Conservation (phyloP, 345 rosid species). For the Arabidopsis arenosa region DNA sequence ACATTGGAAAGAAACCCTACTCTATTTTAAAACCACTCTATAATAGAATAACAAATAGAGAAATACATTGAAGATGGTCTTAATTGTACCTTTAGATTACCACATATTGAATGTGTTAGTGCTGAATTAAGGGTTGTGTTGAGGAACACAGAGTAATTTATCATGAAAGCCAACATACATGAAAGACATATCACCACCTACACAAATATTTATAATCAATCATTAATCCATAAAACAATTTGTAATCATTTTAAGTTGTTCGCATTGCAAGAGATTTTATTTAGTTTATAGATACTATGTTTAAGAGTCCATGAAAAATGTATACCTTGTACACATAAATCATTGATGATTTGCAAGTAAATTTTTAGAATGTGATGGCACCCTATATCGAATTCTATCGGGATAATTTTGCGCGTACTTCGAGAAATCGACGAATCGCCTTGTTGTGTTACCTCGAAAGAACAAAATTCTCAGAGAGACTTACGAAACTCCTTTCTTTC, state of each 20-base stretch:
- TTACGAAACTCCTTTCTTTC: too few species aligned
- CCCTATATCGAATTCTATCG: too few species aligned
- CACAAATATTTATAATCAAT: conserved; percentile 4
- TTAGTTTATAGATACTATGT: neutral
- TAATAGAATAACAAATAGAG: too few species aligned
- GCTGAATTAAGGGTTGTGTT: conserved; percentile 82
- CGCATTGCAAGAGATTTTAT: neutral
- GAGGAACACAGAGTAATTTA: conserved; percentile 66
- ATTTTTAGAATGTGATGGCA: too few species aligned
- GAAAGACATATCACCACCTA: conserved; percentile 71
- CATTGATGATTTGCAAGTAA: too few species aligned
- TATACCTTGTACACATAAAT: neutral
- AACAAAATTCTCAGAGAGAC: too few species aligned
- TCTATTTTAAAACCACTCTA: too few species aligned
- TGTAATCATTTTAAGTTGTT: neutral
- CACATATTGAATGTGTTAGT: conserved; percentile 72
- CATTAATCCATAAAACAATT: neutral
- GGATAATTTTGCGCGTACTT: too few species aligned
- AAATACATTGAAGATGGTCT: neutral
- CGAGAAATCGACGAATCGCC: too few species aligned
- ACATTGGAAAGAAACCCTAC: too few species aligned
- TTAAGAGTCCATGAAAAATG: neutral
- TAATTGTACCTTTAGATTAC: conserved; percentile 65
- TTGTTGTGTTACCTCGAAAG: too few species aligned
- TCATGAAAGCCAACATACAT: conserved; percentile 70